Base-by-base conservation (phyloP, 768 basidiomycete species). In the Boletus sensibilis region DNA sequence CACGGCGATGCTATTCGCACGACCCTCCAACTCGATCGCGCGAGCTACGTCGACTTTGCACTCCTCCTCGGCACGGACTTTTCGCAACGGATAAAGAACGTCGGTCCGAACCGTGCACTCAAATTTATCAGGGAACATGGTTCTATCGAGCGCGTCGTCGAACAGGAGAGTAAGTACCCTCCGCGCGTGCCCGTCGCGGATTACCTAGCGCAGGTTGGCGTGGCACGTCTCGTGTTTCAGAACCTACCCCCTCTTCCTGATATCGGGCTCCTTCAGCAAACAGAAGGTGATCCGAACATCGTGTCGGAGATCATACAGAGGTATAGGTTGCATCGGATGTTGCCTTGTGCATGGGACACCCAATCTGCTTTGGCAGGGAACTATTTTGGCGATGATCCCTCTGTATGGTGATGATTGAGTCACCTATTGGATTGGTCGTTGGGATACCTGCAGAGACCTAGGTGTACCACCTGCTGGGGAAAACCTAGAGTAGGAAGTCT, bases 21-120 rank as follows among this genome's bases (percentile, higher is more conserved):
- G 1, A 75, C 74, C 8, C 80, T 93, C 35, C 67, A 75, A 12
- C 81, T 97, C 27, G 74, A 81, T 60, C 79, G 78, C 9, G 65
- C 76, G 0, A 68, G 82, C 48, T 94, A 82, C 70, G 70, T 96
- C 63, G 94, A 97, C 72, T 94, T 96, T 71, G 86, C 84, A 0
- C 82, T 96, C 49, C 78, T 97, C 7, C 80, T 94, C 11, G 94
- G 94, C 12, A 96, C 94, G 2, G 94, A 97, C 71, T 95, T 96
- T 63, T 87, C 91, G 0, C 83, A 87, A 44, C 84, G 94, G 5
- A 90, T 97, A 56, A 88, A 82, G 53, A 85, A 87, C 57, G 76
- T 96, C 1, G 94, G 94, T 1, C 93, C 94, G 1, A 66, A 75
- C 0, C 85, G 85, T 3, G 92, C 92, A 1, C 83, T 92, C 64